A percentile compares a stretch with the other conserved stretches of the same genome.
These are phyloP conservation scores for Colletotrichum lupini DNA, from an alignment of 2,329 filamentous ascomycete species.

Conservation along the genomic window DNA sequence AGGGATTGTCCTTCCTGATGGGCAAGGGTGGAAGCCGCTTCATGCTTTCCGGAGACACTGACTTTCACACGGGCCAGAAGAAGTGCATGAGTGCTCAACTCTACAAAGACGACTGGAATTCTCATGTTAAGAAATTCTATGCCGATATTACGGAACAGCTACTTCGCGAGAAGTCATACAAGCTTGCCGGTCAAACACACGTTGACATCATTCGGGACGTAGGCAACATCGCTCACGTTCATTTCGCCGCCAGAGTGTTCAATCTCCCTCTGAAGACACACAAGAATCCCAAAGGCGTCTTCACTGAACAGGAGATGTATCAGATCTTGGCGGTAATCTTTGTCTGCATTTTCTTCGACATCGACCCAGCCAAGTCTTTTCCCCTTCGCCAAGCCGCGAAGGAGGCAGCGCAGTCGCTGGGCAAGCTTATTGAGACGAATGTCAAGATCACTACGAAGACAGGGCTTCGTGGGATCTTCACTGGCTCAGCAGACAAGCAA, in stretches of 20 bases:
- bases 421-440: slow-evolving; percentile 70
- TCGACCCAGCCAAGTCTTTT: slow-evolving; percentile 75
- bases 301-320: slow-evolving; percentile 66
- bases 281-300: slow-evolving; percentile 68
- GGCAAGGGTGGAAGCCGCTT: slow-evolving; percentile 63
- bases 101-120: slow-evolving; percentile 70
- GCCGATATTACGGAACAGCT: slow-evolving; percentile 70
- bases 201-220: slow-evolving; percentile 79
- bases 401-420: slow-evolving; percentile 68
- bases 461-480: slow-evolving; percentile 64
- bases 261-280: slow-evolving; percentile 74
- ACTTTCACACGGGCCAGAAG: slow-evolving; percentile 60
- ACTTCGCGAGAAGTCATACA: slow-evolving; percentile 73
- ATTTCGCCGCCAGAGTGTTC: slow-evolving; percentile 72
- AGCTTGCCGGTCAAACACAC: slow-evolving; percentile 61
- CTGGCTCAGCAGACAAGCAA: slow-evolving; percentile 59
- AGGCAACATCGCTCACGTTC: slow-evolving; percentile 73
- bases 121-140: slow-evolving; percentile 75
- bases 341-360: slow-evolving; percentile 72
- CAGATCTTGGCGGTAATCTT: slow-evolving; percentile 75
- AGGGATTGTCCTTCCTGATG: slow-evolving; percentile 72
- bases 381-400: slow-evolving; percentile 68
- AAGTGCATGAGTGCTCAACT: slow-evolving; percentile 67
- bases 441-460: slow-evolving; percentile 67
- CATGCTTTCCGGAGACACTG: slow-evolving; percentile 65